Evolutionary conservation across 352 stramenopile species (phyloP).

Genomic region (Aphanomyces cochlioides): DNA sequence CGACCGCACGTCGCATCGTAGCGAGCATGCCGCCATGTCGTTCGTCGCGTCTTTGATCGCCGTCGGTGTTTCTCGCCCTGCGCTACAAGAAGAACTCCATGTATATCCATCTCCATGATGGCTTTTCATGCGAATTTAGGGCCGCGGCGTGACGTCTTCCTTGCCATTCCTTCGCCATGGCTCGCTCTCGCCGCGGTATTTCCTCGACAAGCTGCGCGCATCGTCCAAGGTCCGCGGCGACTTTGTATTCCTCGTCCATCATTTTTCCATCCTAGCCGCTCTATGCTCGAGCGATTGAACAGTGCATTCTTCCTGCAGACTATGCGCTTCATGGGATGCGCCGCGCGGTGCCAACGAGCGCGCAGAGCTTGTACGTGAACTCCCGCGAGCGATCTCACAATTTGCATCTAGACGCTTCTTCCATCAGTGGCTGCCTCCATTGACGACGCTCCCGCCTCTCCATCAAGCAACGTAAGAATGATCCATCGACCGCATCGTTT

Average conservation of each 20-base stretch:
- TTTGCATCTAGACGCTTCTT: too few species aligned
- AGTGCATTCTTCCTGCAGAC: background rate
- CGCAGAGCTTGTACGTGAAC: background rate
- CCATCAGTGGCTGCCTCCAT: background rate
- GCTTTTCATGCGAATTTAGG: constrained; percentile 9
- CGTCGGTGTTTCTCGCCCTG: background rate
- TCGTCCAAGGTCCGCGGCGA: background rate
- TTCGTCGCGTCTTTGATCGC: background rate
- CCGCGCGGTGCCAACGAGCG: background rate
- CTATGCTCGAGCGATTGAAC: background rate
- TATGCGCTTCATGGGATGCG: constrained; percentile 3
- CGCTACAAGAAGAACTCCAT: constrained; percentile 16
- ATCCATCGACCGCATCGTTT: too few species aligned
- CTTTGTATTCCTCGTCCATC: background rate
- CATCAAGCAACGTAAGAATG: background rate
- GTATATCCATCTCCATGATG: background rate
- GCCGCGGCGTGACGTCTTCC: constrained; percentile 1
- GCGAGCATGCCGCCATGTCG: background rate
- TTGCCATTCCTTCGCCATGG: constrained; percentile 16
- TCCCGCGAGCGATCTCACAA: background rate
- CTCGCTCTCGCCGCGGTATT: constrained; percentile 12
- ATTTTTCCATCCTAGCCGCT: constrained; percentile 2
- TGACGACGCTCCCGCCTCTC: background rate
- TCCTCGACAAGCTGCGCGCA: background rate
- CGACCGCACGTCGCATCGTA: background rate